These are phyloP conservation scores for Pouteria campechiana DNA, from an alignment of 179 eudicot genomes.

Conservation along the genomic window DNA sequence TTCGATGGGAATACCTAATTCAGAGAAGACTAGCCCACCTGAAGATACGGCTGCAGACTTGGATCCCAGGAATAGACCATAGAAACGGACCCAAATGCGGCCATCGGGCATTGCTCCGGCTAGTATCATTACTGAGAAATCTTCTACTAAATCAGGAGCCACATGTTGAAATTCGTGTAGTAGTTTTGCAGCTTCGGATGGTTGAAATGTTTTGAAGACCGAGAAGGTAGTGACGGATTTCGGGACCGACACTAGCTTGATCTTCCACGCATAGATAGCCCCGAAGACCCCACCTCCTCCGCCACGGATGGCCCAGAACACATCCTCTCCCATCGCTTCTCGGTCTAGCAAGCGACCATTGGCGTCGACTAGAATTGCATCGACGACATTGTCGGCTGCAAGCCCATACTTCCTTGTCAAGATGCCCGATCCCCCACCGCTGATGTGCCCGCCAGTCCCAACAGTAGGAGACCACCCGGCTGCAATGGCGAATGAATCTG, in stretches of 20 bases:
- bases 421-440: not conserved
- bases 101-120: conserved; percentile 1
- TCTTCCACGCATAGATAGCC: too few relatives aligned
- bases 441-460: not conserved
- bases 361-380: conserved; percentile 18
- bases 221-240: too few relatives aligned
- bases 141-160: too few relatives aligned
- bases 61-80: conserved; percentile 18
- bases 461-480: not conserved
- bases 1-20: conserved; percentile 9
- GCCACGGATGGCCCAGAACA: too few relatives aligned
- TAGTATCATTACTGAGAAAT: too few relatives aligned
- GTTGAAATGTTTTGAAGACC: too few relatives aligned
- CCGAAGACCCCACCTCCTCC: too few relatives aligned
- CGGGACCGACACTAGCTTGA: too few relatives aligned
- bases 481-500: not conserved
- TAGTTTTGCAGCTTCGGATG: too few relatives aligned
- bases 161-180: too few relatives aligned
- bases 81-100: conserved; percentile 8
- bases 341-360: too few relatives aligned
- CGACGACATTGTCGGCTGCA: conserved; percentile 15
- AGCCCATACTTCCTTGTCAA: not conserved
- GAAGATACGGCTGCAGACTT: conserved; percentile 1
- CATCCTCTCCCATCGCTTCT: too few relatives aligned
- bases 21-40: conserved; percentile 16